Base-by-base conservation (phyloP, 2,329 filamentous ascomycete species). In the Plectosphaerella sp. region DNA sequence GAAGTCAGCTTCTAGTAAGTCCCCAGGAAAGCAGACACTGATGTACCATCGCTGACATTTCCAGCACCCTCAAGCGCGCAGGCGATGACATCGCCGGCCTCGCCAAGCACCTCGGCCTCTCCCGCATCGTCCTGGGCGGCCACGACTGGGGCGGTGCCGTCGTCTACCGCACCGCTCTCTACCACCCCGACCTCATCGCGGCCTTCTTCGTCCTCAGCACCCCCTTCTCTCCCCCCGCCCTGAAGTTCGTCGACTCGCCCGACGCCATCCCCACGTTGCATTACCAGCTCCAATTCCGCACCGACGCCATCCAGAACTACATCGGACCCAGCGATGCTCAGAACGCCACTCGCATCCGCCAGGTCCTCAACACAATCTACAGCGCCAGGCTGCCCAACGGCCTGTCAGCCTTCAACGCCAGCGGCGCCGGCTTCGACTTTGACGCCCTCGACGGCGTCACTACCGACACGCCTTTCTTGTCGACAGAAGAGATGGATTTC, bases 81-180 rank as follows among this genome's bases (percentile, higher is more conserved):
- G 78, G 85, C n/a, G 79, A 84, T 49, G 88, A 93, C 62, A 80
- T 95, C 54, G 85, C 82, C 14, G 80, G 80, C 48, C 76, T 95
- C 20, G 82, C 86, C 4, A 72, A 72, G 50, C 76, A 83, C 52
- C 67, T 65, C 22, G 46, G 72, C 67, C 20, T 70, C 68, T 43
- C 57, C 48, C 64, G 62, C 33, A 84, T 93, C 61, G 84, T 94
- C 47, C 75, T 95, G 6, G 88, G 89, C 42, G 90, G 89, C 8
- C 90, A 95, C 70, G 90, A 94, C 69, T 93, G 90, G 87, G 90
- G 90, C 64, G 89, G 86, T 58, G 75, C 77, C 3, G 74, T 90
- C 9, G 83, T 86, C 48, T 91, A 87, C 73, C 82, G 88, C 48
- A 72, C 87, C 48, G 83, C 85, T 5, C 78, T 86, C 51, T 87